phyloP scores from a whole-genome alignment of 441 rosid species.

The Breynia disticha region DNA sequence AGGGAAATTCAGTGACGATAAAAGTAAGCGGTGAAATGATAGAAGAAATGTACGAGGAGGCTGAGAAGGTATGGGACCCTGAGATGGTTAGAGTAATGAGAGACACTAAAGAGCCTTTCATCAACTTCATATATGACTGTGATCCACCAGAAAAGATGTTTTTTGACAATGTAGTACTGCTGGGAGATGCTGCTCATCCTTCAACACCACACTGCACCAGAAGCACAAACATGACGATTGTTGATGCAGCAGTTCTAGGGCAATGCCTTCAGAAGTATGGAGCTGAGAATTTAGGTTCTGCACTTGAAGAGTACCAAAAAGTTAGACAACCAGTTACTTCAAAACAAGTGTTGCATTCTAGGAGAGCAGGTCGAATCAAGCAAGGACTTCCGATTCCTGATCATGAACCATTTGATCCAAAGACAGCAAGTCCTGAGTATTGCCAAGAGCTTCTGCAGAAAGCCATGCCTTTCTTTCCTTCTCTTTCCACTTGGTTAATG shows the following conservation, averaged over 20 bases:
- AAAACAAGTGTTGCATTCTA: conserved; percentile 51
- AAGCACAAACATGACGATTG: conserved; percentile 77
- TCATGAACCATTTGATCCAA: conserved; percentile 25
- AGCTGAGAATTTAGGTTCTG: conserved; percentile 24
- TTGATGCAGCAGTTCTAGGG: conserved; percentile 57
- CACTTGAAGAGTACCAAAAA: conserved; percentile 52
- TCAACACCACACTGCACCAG: conserved; percentile 61
- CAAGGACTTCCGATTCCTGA: conserved; percentile 44
- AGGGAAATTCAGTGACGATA: conserved; percentile 63
- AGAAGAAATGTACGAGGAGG: conserved; percentile 42
- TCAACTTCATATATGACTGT: conserved; percentile 59
- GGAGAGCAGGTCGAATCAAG: conserved; percentile 48
- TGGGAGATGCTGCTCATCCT: conserved; percentile 83
- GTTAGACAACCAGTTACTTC: conserved; percentile 46
- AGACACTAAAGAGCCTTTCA: conserved; percentile 63
- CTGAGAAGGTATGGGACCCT: conserved; percentile 49
- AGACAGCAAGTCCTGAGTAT: conserved; percentile 21
- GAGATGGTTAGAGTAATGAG: conserved; percentile 47
- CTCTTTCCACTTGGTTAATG: conserved; percentile 14
- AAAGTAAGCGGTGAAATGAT: conserved; percentile 45
- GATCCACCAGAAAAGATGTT: conserved; percentile 43
- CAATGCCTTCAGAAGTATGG: conserved; percentile 47
- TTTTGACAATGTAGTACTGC: conserved; percentile 45
- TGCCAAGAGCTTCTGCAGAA: conserved; percentile 41
- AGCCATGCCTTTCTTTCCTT: conserved; percentile 44